Base-by-base conservation (phyloP, 208 protist genomes). In the Entamoeba invadens region DNA sequence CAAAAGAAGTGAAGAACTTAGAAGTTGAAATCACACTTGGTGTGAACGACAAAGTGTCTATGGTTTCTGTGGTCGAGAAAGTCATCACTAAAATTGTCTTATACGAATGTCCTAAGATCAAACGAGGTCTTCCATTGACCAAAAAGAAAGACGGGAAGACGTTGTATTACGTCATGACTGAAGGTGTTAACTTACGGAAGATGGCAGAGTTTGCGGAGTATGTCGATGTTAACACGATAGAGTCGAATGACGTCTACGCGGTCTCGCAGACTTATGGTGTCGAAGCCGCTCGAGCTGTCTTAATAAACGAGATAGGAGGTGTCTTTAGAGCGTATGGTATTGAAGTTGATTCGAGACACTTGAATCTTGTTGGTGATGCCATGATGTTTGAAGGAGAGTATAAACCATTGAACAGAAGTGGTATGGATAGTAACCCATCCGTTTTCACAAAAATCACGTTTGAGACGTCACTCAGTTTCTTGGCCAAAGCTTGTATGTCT, bases 251-350 rank as follows among this genome's bases (percentile, higher is more conserved):
- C 93, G 94, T 98, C 72, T 44, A 92, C 31, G 45, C 47, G 6
- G 95, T 97, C 4, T 94, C 94, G 14, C 21, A 91, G n/a, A 91
- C 45, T 1, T 97, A 95, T 93, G 96, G 97, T 95, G 96, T 98
- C 16, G 97, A 98, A 95, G 97, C 97, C 3, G 97, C 96, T 5
- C 91, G 96, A 31, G 45, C 57, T 25, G 92, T 95, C 4, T 96
- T 98, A 93, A 91, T 96, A 31, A 93, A 95, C 35, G 97, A 98
- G 92, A 94, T 98, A 14, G 42, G 45, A 16, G 50, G 77, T 45
- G 97, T 98, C 0, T 98, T 98, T 91, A 91, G 94, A 46, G 96
- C 95, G 5, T 98, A 98, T 95, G 97, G 97, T 95, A 98, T 98
- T 77, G 35, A 31, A 68, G 97, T 98, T n/a, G 96, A 98, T 93